Percentiles rank a stretch among this genome's conserved stretches.
Evolutionary conservation across 2,329 filamentous ascomycete species (phyloP).

Genomic region (Alternaria sp.): DNA sequence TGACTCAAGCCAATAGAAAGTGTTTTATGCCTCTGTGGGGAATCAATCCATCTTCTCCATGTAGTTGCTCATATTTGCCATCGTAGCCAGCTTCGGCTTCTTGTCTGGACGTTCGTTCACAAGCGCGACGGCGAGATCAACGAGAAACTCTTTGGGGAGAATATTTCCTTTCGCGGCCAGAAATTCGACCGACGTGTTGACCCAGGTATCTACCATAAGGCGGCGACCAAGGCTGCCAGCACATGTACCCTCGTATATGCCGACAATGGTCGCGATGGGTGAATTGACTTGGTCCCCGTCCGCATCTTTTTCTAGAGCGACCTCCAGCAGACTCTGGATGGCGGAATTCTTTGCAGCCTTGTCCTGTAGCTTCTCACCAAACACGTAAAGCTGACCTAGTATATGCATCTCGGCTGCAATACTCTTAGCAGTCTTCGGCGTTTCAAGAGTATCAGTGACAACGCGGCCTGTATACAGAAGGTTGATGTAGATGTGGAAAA

Average conservation of each 20-base stretch:
- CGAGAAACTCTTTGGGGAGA: neutral
- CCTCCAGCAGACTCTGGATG: neutral
- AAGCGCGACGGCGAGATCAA: neutral
- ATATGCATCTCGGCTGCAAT: no score
- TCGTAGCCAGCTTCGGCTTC: neutral
- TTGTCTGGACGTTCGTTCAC: neutral
- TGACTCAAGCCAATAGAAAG: no score
- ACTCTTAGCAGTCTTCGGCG: no score
- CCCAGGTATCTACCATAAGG: neutral
- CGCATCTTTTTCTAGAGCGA: no score
- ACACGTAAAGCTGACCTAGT: no score
- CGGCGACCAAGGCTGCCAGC: neutral
- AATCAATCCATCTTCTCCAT: neutral
- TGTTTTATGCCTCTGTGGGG: accelerated
- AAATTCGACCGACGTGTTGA: no score
- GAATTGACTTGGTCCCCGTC: no score
- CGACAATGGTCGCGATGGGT: no score
- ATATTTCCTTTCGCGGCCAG: no score
- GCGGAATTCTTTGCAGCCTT: neutral
- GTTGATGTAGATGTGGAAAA: neutral
- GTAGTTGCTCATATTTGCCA: neutral
- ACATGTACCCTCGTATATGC: neutral
- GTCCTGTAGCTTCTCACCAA: neutral
- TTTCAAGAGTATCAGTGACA: neutral
- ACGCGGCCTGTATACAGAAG: neutral